Evolutionary conservation across 305 asterid species (phyloP), one percentile per base, ranked within the genome.

Genomic region (Salvia sclarea): DNA sequence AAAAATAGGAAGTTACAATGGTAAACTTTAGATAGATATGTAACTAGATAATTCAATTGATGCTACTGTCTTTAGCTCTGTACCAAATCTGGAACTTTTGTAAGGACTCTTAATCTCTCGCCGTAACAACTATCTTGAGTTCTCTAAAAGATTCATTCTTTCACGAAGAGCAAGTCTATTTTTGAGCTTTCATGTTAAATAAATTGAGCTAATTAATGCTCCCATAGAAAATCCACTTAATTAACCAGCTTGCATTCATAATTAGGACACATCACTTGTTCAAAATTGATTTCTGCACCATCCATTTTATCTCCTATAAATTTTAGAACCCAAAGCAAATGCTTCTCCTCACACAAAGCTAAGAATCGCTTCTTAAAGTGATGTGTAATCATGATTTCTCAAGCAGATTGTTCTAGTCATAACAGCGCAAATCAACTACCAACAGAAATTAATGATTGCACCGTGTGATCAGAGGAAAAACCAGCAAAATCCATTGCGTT

Each of bases 291-390:
- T 35, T n/a, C 17, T 3, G 9, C 44, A 68, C 12, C 12, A 52
- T 33, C 38, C 48, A 41, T 60, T 63, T 65, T 44, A 53, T 60
- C 59, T 63, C 66, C 65, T 64, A 40, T 48, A 53, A 35, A 52
- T 44, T 68, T 63, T 24, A 38, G 53, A 45, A 68, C 55, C 14
- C 62, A 61, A 58, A 66, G 45, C n/a, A 3, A 72, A 64, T 28
- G 58, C 76, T 66, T 60, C 70, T 71, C 74, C 50, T 10, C 10
- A 40, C 54, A 49, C 30, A 37, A 68, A 59, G 67, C 80, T 68
- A 52, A 47, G 53, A 53, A 60, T 62, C 8, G 64, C 68, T 68
- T 75, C 73, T 38, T 66, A 53, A 66, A 20, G 68, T 24, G 56
- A 48, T 22, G 31, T 33, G 10, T 38, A 58, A 18, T 60, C 65